Conservation (phyloP, 2,329 filamentous ascomycete species). For the Nigrospora osmanthi region DNA sequence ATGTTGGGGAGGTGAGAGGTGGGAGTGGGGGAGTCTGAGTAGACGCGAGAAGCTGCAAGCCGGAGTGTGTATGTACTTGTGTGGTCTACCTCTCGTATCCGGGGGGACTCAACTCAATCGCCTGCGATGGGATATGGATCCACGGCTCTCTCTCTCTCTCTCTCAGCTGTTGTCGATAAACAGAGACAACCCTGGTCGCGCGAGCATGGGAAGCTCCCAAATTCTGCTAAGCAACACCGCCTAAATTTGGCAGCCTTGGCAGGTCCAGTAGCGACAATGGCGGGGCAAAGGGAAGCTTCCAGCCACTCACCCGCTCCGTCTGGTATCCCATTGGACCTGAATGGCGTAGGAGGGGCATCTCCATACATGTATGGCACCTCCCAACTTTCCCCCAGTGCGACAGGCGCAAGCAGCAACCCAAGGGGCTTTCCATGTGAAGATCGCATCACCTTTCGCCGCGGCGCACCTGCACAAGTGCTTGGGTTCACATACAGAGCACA, state of each 20-base stretch:
- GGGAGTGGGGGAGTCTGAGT: background rate
- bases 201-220: background rate
- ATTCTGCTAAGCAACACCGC: conserved; percentile 10
- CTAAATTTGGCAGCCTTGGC: conserved; percentile 10
- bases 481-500: too few relatives aligned
- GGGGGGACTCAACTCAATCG: background rate
- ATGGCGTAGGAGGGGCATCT: too few relatives aligned
- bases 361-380: too few relatives aligned
- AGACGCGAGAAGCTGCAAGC: background rate
- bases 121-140: background rate
- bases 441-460: too few relatives aligned
- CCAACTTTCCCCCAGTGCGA: too few relatives aligned
- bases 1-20: conserved; percentile 6
- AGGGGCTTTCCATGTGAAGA: too few relatives aligned
- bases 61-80: too few relatives aligned
- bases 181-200: background rate
- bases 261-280: background rate
- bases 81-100: background rate
- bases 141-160: background rate
- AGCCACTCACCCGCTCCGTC: too few relatives aligned
- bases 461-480: too few relatives aligned
- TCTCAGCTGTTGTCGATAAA: conserved; percentile 6
- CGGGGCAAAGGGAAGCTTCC: too few relatives aligned
- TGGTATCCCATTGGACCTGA: too few relatives aligned
- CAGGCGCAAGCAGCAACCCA: too few relatives aligned